Evolutionary conservation across 352 stramenopile genomes (phyloP).

Genomic region (Globisporangium uncinulatum): DNA sequence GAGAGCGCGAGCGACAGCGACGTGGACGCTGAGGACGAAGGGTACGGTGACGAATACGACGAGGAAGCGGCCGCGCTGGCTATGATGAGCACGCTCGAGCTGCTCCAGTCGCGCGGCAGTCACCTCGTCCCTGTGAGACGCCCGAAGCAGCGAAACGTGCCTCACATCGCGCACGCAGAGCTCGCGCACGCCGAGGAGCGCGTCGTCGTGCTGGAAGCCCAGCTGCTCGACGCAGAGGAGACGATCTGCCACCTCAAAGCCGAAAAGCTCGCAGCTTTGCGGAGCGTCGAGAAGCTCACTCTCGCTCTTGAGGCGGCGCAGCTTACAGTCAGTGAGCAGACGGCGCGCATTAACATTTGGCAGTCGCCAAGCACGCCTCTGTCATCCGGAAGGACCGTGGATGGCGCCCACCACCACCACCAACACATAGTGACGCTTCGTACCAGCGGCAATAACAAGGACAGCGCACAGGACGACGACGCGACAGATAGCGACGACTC

Average conservation of each 20-base stretch:
- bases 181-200: constrained; percentile 53
- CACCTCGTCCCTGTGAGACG: not conserved
- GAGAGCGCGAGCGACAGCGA: not conserved
- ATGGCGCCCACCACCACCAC: not conserved
- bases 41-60: constrained; percentile 9
- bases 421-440: not conserved
- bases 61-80: constrained; percentile 9
- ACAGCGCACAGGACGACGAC: not conserved
- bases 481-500: not conserved
- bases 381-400: not conserved
- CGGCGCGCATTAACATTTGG: constrained; percentile 7
- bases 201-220: constrained; percentile 34
- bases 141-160: not conserved
- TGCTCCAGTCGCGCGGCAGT: constrained; percentile 7
- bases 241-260: constrained; percentile 70
- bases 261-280: constrained; percentile 53
- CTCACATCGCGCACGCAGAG: constrained; percentile 18
- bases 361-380: not conserved
- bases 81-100: constrained; percentile 15
- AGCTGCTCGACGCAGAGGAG: constrained; percentile 65
- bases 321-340: not conserved
- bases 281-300: constrained; percentile 51
- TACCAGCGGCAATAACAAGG: not conserved
- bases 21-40: constrained; percentile 1
- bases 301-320: not conserved